Evolutionary conservation across 768 basidiomycete genomes (phyloP).

Genomic region (Boletus vinaceobasis): DNA sequence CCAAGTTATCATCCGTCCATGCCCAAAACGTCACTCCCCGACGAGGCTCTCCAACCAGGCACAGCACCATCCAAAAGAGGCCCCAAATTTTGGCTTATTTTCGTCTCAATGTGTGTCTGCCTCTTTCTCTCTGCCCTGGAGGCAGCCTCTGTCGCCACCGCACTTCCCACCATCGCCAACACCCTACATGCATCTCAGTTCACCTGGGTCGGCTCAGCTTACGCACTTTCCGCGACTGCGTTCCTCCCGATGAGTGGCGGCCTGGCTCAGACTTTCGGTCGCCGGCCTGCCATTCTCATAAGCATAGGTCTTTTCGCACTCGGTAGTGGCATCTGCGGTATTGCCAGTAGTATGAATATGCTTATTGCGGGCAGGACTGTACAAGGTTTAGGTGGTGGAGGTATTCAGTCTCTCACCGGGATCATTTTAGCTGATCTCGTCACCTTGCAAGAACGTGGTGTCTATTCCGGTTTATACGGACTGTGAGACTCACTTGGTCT

Average conservation of each 20-base stretch:
- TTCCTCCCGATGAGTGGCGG: constrained; percentile 26
- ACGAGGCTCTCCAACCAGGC: neutral
- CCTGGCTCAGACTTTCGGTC: constrained; percentile 40
- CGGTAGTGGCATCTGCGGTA: constrained; percentile 42
- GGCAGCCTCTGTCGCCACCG: constrained; percentile 34
- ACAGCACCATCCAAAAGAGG: neutral
- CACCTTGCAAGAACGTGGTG: constrained; percentile 43
- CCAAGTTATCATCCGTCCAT: neutral
- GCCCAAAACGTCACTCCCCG: too few relatives aligned
- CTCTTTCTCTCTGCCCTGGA: constrained; percentile 35
- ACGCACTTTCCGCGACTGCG: neutral
- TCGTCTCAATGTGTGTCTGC: constrained; percentile 26
- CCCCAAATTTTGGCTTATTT: constrained; percentile 23
- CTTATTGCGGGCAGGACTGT: constrained; percentile 42
- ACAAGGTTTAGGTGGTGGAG: constrained; percentile 42
- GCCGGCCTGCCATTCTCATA: constrained; percentile 31
- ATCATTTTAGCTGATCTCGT: constrained; percentile 48
- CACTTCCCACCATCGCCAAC: constrained; percentile 38
- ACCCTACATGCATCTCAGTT: neutral
- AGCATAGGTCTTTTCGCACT: constrained; percentile 22
- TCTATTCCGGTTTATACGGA: constrained; percentile 32
- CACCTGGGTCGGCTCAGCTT: neutral
- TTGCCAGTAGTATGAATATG: constrained; percentile 38
- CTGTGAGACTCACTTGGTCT: neutral
- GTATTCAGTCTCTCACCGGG: constrained; percentile 34